Evolutionary conservation across 169 alveolate species (phyloP), one percentile per base, ranked within the genome.

Genomic region (Babesia microti): DNA sequence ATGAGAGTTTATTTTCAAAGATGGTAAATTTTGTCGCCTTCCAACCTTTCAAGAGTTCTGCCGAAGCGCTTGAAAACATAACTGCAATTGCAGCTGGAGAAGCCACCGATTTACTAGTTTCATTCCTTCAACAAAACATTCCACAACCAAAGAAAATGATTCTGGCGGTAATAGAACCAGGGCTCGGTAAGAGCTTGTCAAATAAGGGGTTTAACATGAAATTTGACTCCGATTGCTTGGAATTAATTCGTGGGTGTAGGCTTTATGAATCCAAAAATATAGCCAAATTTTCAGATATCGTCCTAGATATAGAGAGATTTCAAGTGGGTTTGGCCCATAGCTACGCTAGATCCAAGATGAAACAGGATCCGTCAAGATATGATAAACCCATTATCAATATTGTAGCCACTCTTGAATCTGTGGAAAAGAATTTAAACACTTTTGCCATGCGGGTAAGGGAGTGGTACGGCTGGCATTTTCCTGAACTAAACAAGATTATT

Each of bases 381-480:
- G 99, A 95, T 72, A 95, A 93, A 56, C 97, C 98, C 11, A 91
- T 95, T 43, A 89, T 94, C 58, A 88, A 95, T 60, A 75, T 96
- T 30, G 89, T 94, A 22, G 98, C 98, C 1, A 72, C 91, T 32
- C 72, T 92, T 17, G 99, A 95, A 67, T 79, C 90, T 39, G 67
- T 92, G 39, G 97, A 94, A 52, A 91, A 92, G 72, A 93, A 92
- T 60, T 81, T 94, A 36, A 94, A 94, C 67, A 73, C 93, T 11
- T 92, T 91, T 59, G 84, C 93, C 48, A 94, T 94, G 98, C 81
- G 98, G 66, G 89, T 91, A 9, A 85, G 91, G 59, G 98, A 94
- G 60, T 94, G 98, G 98, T 96, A 91, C 68, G 94, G 98, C 27
- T 96, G 99, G 99, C 99, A 96, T 78, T 96, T 96, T 88, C 99